Evolutionary conservation across 768 basidiomycete genomes (phyloP).

Genomic region (Roridomyces roridus): DNA sequence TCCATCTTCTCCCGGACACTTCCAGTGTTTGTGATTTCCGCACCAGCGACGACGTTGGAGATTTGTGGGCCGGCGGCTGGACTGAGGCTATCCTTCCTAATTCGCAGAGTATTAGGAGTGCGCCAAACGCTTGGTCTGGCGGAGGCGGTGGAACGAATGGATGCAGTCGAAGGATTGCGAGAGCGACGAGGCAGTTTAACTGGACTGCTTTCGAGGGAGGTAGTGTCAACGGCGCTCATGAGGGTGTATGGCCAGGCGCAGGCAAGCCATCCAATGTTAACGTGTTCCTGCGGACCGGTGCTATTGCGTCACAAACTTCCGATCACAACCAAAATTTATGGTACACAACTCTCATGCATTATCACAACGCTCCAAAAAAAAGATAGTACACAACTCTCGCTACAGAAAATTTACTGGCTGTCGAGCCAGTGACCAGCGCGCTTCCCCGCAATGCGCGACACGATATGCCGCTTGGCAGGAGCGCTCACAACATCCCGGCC

Average conservation of each 20-base stretch:
- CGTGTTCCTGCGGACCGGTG: neutral
- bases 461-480: constrained; percentile 16
- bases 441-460: constrained; percentile 21
- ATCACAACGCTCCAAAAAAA: too few relatives aligned
- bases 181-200: constrained; percentile 11
- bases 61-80: constrained; percentile 10
- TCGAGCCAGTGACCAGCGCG: constrained; percentile 21
- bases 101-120: constrained; percentile 16
- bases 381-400: neutral
- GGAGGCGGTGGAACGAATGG: constrained; percentile 21
- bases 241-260: neutral
- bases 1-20: constrained; percentile 24
- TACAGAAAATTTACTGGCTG: constrained; percentile 10
- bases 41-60: constrained; percentile 15
- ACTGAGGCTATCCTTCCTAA: constrained; percentile 16
- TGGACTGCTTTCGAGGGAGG: neutral
- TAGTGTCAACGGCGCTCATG: constrained; percentile 24
- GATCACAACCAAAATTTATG: neutral
- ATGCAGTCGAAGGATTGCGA: constrained; percentile 20
- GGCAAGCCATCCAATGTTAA: constrained; percentile 3
- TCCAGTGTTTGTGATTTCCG: constrained; percentile 7
- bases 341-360: constrained; percentile 16
- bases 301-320: neutral
- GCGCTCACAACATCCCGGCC: neutral
- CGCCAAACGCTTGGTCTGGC: constrained; percentile 22